These are phyloP conservation scores for Phytophthora parvispora DNA, from an alignment of 352 stramenopile species.

Conservation along the genomic window DNA sequence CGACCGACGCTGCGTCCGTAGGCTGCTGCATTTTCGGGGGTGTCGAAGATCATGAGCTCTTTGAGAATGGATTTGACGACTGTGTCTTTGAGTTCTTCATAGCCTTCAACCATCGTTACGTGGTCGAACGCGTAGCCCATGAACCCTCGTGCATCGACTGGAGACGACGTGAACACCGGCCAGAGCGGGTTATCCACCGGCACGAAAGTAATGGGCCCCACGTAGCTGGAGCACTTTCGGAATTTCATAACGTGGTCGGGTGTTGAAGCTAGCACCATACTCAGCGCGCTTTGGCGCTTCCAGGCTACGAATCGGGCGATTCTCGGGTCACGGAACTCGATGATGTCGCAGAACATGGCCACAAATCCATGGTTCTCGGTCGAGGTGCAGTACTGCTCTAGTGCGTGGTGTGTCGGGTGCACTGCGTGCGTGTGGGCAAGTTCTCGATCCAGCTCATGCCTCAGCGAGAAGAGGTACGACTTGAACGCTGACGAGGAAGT, in stretches of 20 bases:
- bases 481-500: constrained; percentile 57
- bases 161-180: constrained; percentile 60
- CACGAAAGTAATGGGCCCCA: constrained; percentile 74
- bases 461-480: constrained; percentile 62
- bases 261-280: constrained; percentile 70
- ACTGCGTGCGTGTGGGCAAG: constrained; percentile 58
- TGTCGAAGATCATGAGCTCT: constrained; percentile 82
- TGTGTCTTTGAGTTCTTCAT: constrained; percentile 67
- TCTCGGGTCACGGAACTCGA: constrained; percentile 67
- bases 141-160: constrained; percentile 54
- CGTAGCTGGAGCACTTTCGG: constrained; percentile 55
- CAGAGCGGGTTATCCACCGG: constrained; percentile 77
- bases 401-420: constrained; percentile 38
- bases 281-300: constrained; percentile 67
- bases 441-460: constrained; percentile 53
- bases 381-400: constrained; percentile 65
- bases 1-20: constrained; percentile 54
- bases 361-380: constrained; percentile 75
- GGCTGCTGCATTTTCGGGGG: constrained; percentile 48
- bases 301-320: constrained; percentile 68
- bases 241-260: constrained; percentile 73
- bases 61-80: constrained; percentile 83
- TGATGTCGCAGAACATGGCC: constrained; percentile 83
- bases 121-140: constrained; percentile 84
- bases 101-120: constrained; percentile 62